Conservation (phyloP, 495 filamentous ascomycete genomes). For the Penicillium maclennaniae region DNA sequence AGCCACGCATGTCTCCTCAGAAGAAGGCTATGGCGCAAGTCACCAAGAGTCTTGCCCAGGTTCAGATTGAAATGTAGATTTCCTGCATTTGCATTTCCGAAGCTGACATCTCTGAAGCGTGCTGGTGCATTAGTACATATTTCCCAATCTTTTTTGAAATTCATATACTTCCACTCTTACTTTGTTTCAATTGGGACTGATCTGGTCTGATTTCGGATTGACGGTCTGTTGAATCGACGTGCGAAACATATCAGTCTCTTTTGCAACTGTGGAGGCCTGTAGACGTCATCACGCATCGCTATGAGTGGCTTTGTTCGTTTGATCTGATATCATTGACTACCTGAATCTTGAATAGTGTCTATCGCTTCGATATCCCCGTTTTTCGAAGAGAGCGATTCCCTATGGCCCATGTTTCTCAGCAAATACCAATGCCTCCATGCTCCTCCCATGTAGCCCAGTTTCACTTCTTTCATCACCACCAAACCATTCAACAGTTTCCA, state of each 20-base stretch:
- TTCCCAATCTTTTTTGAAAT: background rate
- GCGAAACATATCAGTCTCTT: background rate
- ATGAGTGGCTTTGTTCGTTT: background rate
- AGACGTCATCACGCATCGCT: background rate
- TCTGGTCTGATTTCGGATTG: background rate
- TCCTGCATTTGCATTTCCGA: background rate
- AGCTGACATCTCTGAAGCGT: background rate
- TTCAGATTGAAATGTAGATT: background rate
- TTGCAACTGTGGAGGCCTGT: background rate
- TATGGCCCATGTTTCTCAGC: background rate
- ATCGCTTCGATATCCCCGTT: background rate
- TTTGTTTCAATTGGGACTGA: background rate
- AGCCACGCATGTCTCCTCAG: conserved; percentile 57
- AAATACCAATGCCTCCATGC: background rate
- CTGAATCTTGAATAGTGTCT: background rate
- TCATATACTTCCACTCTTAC: no score
- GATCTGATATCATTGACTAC: background rate
- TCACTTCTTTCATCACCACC: background rate
- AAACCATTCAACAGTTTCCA: background rate
- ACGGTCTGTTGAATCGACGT: background rate
- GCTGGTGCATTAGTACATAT: background rate
- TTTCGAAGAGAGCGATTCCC: background rate
- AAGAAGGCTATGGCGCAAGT: conserved; percentile 40
- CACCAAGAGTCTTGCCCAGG: background rate
- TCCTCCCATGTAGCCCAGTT: background rate